Percentiles rank a stretch among this genome's conserved stretches.
Evolutionary conservation across 2,329 filamentous ascomycete species (phyloP).

Genomic region (Aspergillus fischeri): DNA sequence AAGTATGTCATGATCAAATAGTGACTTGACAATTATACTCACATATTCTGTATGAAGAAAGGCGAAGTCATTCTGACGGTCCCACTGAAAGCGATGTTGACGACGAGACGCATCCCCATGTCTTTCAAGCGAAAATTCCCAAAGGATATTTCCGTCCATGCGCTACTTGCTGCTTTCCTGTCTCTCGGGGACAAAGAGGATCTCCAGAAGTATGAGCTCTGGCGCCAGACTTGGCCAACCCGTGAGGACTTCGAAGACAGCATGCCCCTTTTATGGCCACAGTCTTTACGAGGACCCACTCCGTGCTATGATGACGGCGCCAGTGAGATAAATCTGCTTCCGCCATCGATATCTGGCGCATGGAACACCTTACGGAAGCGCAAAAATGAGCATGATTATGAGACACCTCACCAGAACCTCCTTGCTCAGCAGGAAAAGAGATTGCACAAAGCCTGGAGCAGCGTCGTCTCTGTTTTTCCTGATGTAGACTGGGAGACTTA

Average conservation of each 20-base stretch:
- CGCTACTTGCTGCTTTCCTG: conserved; percentile 66
- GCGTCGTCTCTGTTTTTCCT: conserved; percentile 43
- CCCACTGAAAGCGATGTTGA: conserved; percentile 61
- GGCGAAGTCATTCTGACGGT: conserved; percentile 62
- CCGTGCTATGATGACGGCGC: conserved; percentile 28
- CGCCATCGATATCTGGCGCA: conserved; percentile 35
- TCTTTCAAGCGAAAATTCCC: conserved; percentile 51
- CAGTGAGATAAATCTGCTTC: conserved; percentile 22
- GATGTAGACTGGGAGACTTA: conserved; percentile 42
- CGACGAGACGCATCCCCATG: conserved; percentile 56
- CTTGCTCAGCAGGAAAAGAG: conserved; percentile 52
- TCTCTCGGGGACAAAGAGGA: conserved; percentile 48
- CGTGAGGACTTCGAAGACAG: conserved; percentile 54
- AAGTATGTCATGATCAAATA: conserved; percentile 45
- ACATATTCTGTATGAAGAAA: conserved; percentile 39
- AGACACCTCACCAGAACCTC: conserved; percentile 32
- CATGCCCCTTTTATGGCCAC: conserved; percentile 56
- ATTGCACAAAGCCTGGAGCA: conserved; percentile 48
- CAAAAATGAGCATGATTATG: conserved; percentile 24
- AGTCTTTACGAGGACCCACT: conserved; percentile 33
- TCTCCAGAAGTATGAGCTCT: conserved; percentile 48
- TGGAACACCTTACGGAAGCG: conserved; percentile 29
- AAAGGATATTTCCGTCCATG: conserved; percentile 60
- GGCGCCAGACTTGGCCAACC: conserved; percentile 66
- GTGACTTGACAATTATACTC: background rate